Evolutionary conservation across 2,329 filamentous ascomycete genomes (phyloP), one percentile per base, ranked within the genome.

Genomic region (Diplodia scrobiculata): DNA sequence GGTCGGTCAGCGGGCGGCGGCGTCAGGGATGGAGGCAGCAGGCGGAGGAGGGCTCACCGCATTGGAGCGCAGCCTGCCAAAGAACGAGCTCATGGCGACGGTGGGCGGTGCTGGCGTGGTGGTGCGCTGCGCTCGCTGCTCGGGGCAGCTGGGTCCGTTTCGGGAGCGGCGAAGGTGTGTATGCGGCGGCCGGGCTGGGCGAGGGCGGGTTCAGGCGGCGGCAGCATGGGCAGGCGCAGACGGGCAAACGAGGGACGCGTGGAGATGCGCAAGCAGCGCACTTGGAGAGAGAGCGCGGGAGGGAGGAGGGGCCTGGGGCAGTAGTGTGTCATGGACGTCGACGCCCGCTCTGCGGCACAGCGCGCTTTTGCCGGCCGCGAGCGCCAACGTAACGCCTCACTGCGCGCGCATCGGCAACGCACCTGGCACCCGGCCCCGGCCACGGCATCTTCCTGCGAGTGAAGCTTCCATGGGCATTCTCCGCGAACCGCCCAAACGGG

Each of bases 1-100:
- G 54, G 62, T 41, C 41, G 54, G 62, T 51, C 54, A 66, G 47
- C 9, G 21, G 14, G n/a, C 19, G 27, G 29, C 52, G 51, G 38
- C 25, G 48, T 14, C 32, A 19, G 9, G 52, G 38, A n/a, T 19
- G 68, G 55, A n/a, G 36, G 45, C 51, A 3, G 11, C 25, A 21
- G 55, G 17, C 17, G 29, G 36, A 36, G 36, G 68, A 21, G 67
- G 69, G 80, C 78, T 76, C 70, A 82, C 81, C 70, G 77, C 77
- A 71, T 79, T 79, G 66, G 78, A 77, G 74, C 84, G 84, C 73
- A 84, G 79, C 72, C 82, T 80, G 68, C 81, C 79, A 75, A 84
- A 84, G 80, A 85, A 84, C 52, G 79, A 81, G 71, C 80, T 79
- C 83, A 84, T 84, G 70, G 70, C 74, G 68, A 70, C 68, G 52